These are phyloP conservation scores for Pleodorina starrii DNA, from an alignment of 139 green algal genomes.

Conservation along the genomic window DNA sequence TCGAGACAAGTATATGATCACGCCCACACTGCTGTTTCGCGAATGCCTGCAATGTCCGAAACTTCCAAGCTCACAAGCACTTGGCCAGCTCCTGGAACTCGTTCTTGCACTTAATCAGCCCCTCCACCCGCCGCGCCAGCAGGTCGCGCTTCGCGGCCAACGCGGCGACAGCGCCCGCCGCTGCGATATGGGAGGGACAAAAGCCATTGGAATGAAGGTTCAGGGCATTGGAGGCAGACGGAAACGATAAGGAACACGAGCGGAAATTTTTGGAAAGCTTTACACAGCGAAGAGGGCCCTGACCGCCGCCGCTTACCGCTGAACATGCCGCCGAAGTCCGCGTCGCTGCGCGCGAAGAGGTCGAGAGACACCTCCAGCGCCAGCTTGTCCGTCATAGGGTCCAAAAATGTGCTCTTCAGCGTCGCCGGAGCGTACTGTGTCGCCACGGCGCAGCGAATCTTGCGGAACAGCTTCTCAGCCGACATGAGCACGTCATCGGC, in stretches of 20 bases:
- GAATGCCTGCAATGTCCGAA: not conserved
- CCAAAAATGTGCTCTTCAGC: constrained; percentile 89
- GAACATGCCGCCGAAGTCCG: constrained; percentile 88
- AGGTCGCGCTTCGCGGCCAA: constrained; percentile 78
- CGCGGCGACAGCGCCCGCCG: constrained; percentile 71
- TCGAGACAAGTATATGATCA: not conserved
- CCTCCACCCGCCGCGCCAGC: constrained; percentile 76
- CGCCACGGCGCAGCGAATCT: constrained; percentile 70
- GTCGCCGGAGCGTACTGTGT: constrained; percentile 81
- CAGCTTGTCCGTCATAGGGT: constrained; percentile 76
- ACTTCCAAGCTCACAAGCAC: constrained; percentile 31
- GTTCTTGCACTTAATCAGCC: constrained; percentile 85
- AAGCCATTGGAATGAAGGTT: not conserved
- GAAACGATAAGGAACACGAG: too few species aligned
- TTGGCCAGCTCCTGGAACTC: constrained; percentile 81
- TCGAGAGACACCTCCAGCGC: constrained; percentile 76
- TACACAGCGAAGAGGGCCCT: too few species aligned
- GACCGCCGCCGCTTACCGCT: too few species aligned
- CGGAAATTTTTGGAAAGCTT: too few species aligned
- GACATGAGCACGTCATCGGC: constrained; percentile 64
- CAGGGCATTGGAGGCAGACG: too few species aligned
- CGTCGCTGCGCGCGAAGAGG: constrained; percentile 79
- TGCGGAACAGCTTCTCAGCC: constrained; percentile 73
- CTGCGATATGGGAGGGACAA: constrained; percentile 55
- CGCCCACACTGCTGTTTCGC: not conserved